These are phyloP conservation scores for Vanrija sp. DNA, from an alignment of 1,284 basidiomycete species.

Conservation along the genomic window DNA sequence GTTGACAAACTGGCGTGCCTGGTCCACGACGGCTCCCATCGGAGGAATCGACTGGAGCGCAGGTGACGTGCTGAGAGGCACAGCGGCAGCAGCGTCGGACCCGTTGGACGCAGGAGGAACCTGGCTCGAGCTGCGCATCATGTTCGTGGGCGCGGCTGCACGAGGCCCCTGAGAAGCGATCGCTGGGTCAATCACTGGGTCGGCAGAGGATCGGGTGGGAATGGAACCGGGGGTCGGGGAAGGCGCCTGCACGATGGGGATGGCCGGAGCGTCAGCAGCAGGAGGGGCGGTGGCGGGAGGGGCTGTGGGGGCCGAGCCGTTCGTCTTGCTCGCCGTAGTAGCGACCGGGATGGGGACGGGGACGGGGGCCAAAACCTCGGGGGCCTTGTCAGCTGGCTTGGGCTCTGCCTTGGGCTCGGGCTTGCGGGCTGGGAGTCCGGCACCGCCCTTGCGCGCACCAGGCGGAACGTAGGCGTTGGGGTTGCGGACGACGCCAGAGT, in stretches of 20 bases:
- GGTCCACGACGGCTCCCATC: constrained; percentile 36
- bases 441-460: constrained; percentile 59
- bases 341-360: background rate
- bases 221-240: constrained; percentile 2
- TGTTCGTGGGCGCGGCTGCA: constrained; percentile 2
- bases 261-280: background rate
- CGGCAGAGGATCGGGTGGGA: constrained; percentile 14
- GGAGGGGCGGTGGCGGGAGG: constrained; percentile 8
- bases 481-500: constrained; percentile 84
- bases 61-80: constrained; percentile 2
- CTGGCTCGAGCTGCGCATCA: constrained; percentile 18
- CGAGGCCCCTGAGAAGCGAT: constrained; percentile 18
- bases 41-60: constrained; percentile 1
- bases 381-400: constrained; percentile 2
- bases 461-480: constrained; percentile 91
- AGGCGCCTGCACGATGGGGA: constrained; percentile 12
- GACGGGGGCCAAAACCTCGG: background rate
- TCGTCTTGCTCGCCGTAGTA: constrained; percentile 22
- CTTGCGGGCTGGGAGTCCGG: constrained; percentile 9
- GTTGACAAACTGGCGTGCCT: constrained; percentile 82
- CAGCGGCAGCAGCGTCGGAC: constrained; percentile 5
- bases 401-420: constrained; percentile 2
- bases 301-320: constrained; percentile 7
- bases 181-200: constrained; percentile 21
- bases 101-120: constrained; percentile 20